Evolutionary conservation across 495 filamentous ascomycete genomes (phyloP).

Genomic region (Xylaria venustula): DNA sequence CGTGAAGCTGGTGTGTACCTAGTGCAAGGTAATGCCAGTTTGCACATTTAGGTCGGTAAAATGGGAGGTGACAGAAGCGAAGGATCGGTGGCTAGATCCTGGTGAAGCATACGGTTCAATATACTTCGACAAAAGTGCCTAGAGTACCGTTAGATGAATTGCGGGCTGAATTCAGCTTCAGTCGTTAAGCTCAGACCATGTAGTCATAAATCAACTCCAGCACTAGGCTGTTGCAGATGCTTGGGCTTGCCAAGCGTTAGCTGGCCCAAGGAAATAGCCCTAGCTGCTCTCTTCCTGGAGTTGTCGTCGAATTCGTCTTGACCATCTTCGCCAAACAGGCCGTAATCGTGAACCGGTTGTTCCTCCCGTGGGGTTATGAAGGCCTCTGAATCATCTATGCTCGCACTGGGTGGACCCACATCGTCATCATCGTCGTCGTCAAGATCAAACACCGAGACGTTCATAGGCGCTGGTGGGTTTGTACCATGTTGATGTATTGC

Average conservation of each 20-base stretch:
- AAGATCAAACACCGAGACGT: conserved; percentile 36
- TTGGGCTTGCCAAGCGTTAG: conserved; percentile 41
- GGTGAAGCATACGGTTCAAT: no score
- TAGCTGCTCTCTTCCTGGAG: conserved; percentile 40
- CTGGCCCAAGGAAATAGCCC: conserved; percentile 51
- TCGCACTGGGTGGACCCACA: conserved; percentile 25
- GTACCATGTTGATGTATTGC: conserved; percentile 27
- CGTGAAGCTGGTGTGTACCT: neutral
- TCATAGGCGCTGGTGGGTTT: conserved; percentile 18
- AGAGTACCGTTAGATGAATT: neutral
- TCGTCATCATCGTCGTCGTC: conserved; percentile 28
- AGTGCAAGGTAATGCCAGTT: neutral
- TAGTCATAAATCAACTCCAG: conserved; percentile 31
- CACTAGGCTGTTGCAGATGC: conserved; percentile 10
- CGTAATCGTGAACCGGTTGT: conserved; percentile 32
- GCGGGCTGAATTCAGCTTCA: neutral
- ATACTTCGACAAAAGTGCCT: no score
- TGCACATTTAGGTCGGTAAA: neutral
- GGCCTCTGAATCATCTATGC: conserved; percentile 31
- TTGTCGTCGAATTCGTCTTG: conserved; percentile 31
- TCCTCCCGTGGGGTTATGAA: conserved; percentile 48
- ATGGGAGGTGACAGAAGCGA: no score
- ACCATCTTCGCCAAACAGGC: conserved; percentile 45
- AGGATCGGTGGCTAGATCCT: no score
- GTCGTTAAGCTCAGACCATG: conserved; percentile 17